These are phyloP conservation scores for Epithele typhae DNA, from an alignment of 768 basidiomycete genomes.

Conservation along the genomic window DNA sequence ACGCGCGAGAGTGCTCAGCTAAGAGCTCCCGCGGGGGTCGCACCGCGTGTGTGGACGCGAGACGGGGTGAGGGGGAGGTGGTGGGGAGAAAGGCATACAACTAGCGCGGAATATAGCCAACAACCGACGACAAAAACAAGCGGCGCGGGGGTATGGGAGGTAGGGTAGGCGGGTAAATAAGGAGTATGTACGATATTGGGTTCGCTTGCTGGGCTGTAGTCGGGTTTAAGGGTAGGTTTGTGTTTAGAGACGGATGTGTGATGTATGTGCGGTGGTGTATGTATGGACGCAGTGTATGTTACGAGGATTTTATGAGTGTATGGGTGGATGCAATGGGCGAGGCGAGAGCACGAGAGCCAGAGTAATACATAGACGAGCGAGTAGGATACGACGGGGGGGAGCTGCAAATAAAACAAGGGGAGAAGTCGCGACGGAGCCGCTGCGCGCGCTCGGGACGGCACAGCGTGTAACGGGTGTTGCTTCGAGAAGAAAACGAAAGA, in stretches of 20 bases:
- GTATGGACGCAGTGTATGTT: constrained; percentile 6
- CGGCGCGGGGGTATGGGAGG: constrained; percentile 13
- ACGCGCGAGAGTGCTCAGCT: no score
- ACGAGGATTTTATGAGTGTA: constrained; percentile 3
- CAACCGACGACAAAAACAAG: constrained; percentile 10
- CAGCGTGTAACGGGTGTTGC: neutral
- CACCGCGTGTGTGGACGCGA: no score
- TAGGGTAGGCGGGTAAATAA: constrained; percentile 10
- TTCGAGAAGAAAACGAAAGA: neutral
- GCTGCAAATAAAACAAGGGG: neutral
- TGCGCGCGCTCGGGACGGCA: neutral
- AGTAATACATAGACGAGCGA: constrained; percentile 15
- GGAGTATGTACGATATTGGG: constrained; percentile 16
- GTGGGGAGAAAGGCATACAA: neutral
- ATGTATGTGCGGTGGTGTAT: constrained; percentile 9
- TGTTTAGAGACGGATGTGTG: neutral
- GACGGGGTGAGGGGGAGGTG: neutral
- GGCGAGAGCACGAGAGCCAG: constrained; percentile 16
- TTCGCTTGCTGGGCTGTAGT: neutral
- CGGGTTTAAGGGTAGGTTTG: neutral
- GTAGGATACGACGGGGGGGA: constrained; percentile 7
- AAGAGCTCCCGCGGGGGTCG: no score
- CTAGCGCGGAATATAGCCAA: constrained; percentile 7
- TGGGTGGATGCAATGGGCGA: constrained; percentile 8
- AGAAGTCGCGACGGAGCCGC: neutral